Conservation (phyloP, 805 yeast species). For the Candida ovalis region DNA sequence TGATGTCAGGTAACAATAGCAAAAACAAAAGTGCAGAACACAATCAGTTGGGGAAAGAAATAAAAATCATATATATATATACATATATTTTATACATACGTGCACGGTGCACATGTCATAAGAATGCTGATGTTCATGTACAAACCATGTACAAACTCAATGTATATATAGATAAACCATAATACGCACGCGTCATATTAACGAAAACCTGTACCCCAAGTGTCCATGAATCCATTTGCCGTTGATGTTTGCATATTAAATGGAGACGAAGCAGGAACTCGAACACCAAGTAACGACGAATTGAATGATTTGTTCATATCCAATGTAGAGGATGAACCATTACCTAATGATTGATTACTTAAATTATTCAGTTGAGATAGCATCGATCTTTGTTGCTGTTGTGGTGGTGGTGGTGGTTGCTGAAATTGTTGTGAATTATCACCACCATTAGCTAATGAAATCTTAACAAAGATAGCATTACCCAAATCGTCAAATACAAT, state of each 20-base stretch:
- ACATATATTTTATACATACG: too few relatives aligned
- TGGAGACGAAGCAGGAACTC: constrained; percentile 1
- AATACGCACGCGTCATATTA: too few relatives aligned
- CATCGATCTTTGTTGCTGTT: constrained; percentile 3
- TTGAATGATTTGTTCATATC: background rate
- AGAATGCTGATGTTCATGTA: too few relatives aligned
- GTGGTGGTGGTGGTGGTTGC: constrained; percentile 4
- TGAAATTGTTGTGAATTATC: constrained; percentile 4
- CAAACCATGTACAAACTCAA: too few relatives aligned
- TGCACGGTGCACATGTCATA: too few relatives aligned
- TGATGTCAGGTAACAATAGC: too few relatives aligned
- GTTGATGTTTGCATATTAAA: constrained; percentile 1
- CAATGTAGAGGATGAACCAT: background rate
- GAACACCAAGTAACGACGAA: constrained; percentile 3
- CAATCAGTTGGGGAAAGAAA: too few relatives aligned
- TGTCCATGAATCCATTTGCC: constrained; percentile 5
- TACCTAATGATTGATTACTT: background rate
- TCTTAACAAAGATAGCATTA: constrained; percentile 40
- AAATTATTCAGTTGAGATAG: constrained; percentile 1
- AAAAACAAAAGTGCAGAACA: too few relatives aligned
- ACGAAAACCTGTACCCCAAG: constrained; percentile 18
- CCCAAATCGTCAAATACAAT: constrained; percentile 44
- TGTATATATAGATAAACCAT: too few relatives aligned
- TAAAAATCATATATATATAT: too few relatives aligned
- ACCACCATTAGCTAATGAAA: constrained; percentile 6